Evolutionary conservation across 306 rosid species (phyloP).

Genomic region (Calophaca sinica): DNA sequence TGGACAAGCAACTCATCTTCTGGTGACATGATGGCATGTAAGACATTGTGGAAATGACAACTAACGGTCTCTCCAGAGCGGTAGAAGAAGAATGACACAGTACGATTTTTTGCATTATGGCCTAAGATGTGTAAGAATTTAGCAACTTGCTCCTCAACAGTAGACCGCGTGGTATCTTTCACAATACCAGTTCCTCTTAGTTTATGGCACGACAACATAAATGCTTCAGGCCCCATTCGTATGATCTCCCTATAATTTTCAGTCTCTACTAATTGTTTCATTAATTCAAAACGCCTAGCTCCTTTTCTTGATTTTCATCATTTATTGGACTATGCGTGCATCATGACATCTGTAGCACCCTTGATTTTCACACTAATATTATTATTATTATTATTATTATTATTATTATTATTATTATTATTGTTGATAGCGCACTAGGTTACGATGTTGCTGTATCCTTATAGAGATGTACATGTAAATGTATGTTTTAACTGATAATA

Average conservation of each 20-base stretch:
- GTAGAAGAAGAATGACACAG: not conserved
- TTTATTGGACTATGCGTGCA: not conserved
- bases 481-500: too few species aligned
- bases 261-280: not conserved
- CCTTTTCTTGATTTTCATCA: not conserved
- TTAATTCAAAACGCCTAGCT: not conserved
- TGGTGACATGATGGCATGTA: not conserved
- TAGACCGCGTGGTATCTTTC: not conserved
- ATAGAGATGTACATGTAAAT: too few species aligned
- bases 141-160: too few species aligned
- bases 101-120: not conserved
- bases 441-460: too few species aligned
- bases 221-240: not conserved
- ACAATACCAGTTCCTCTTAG: not conserved
- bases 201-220: not conserved
- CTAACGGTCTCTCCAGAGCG: not conserved
- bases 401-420: too few species aligned
- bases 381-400: too few species aligned
- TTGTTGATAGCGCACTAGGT: too few species aligned
- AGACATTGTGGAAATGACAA: not conserved
- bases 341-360: too few species aligned
- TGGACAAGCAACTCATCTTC: constrained; percentile 14
- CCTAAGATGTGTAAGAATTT: not conserved
- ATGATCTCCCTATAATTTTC: not conserved
- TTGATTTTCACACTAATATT: too few species aligned